Conservation (phyloP, 192 early-diverging fungal genomes). For the Podila epigama region DNA sequence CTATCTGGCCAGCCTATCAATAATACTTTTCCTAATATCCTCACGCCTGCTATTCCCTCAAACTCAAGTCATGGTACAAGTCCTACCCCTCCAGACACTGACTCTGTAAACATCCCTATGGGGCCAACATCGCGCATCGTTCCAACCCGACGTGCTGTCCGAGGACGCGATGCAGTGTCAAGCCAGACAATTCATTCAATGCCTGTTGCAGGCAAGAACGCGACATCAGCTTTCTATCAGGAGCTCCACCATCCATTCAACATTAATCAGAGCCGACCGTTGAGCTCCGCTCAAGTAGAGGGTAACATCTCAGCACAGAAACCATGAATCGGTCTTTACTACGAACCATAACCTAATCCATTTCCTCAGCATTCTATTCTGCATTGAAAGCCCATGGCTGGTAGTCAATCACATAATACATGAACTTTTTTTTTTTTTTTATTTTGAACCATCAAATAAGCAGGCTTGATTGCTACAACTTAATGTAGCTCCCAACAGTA, state of each 20-base stretch:
- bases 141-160: slow-evolving; percentile 17
- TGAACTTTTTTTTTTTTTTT: slow-evolving; percentile 40
- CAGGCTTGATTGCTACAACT: slow-evolving; percentile 52
- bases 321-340: not conserved
- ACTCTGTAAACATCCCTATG: not conserved
- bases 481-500: slow-evolving; percentile 53
- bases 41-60: too few species aligned
- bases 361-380: not conserved
- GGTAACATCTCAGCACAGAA: not conserved
- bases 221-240: not conserved
- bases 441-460: slow-evolving; percentile 54
- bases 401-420: not conserved
- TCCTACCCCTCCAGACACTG: not conserved
- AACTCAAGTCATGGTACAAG: too few species aligned
- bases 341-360: not conserved
- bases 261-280: not conserved
- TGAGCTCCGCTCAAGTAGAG: not conserved
- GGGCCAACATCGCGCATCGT: not conserved
- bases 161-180: slow-evolving; percentile 17
- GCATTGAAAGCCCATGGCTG: not conserved
- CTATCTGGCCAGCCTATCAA: too few species aligned
- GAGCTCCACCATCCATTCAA: not conserved
- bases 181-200: slow-evolving; percentile 21
- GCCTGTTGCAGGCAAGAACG: slow-evolving; percentile 9
- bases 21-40: too few species aligned